Evolutionary conservation across 2,329 filamentous ascomycete genomes (phyloP).

Genomic region (Phaeosphaeria sp.): DNA sequence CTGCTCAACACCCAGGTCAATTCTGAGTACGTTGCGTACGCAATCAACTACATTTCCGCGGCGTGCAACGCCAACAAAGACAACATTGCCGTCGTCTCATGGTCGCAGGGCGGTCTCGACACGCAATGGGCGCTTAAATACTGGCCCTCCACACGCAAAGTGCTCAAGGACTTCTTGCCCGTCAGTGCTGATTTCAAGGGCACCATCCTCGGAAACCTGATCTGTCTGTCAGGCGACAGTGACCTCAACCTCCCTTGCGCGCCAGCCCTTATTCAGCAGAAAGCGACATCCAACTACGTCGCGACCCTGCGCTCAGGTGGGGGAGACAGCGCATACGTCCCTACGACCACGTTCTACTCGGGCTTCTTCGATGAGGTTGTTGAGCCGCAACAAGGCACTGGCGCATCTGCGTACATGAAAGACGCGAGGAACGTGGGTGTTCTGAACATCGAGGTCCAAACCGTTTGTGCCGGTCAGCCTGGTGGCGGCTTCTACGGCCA

Average conservation of each 20-base stretch:
- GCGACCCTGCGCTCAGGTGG: conserved; percentile 50
- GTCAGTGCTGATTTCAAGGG: conserved; percentile 63
- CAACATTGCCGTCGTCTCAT: conserved; percentile 53
- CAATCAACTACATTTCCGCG: conserved; percentile 62
- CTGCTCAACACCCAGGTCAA: conserved; percentile 60
- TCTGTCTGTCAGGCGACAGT: conserved; percentile 24
- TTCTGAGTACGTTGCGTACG: conserved; percentile 64
- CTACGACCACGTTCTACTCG: conserved; percentile 62
- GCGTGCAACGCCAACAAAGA: conserved; percentile 33
- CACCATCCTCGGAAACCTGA: conserved; percentile 47
- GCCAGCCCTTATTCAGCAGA: conserved; percentile 58
- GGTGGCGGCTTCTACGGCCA: conserved; percentile 59
- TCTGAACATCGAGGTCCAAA: conserved; percentile 59
- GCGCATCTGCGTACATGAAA: conserved; percentile 56
- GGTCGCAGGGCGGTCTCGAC: conserved; percentile 63
- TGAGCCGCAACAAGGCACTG: conserved; percentile 55
- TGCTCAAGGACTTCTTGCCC: conserved; percentile 59
- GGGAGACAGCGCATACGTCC: conserved; percentile 62
- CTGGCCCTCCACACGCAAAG: conserved; percentile 59
- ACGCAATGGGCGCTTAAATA: conserved; percentile 66
- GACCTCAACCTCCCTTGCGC: conserved; percentile 36
- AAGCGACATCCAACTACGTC: conserved; percentile 55
- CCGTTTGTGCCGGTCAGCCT: conserved; percentile 48
- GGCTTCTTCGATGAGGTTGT: conserved; percentile 60
- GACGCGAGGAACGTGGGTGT: conserved; percentile 56